A percentile compares a stretch with the other conserved stretches of the same genome.
These are phyloP conservation scores for Zoysia pacifica DNA, from an alignment of 176 grass and related monocot genomes.

Conservation along the genomic window DNA sequence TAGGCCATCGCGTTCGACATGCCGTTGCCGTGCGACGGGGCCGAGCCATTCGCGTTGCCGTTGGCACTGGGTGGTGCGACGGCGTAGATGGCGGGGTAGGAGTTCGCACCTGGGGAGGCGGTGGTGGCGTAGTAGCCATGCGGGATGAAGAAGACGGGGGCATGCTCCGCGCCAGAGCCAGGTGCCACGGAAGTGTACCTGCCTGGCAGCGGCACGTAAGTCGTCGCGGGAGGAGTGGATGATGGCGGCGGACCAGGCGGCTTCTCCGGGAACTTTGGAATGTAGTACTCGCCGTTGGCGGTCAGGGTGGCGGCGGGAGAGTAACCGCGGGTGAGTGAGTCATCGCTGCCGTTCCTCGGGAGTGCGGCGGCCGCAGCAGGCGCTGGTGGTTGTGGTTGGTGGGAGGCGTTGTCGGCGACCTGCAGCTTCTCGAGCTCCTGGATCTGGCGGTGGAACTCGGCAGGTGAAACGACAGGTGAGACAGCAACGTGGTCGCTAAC, in stretches of 20 bases:
- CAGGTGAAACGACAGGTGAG: constrained; percentile 48
- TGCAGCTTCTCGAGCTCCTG: constrained; percentile 72
- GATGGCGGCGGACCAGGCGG: constrained; percentile 6
- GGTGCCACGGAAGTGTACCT: constrained; percentile 59
- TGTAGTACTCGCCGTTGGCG: constrained; percentile 46
- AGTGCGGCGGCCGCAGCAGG: constrained; percentile 5
- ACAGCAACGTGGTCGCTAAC: constrained; percentile 24
- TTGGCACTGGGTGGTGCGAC: constrained; percentile 48
- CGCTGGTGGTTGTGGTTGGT: constrained; percentile 21
- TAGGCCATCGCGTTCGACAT: constrained; percentile 36
- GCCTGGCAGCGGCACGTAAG: constrained; percentile 47
- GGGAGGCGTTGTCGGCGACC: constrained; percentile 48
- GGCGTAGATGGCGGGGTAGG: constrained; percentile 47
- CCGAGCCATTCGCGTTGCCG: constrained; percentile 30
- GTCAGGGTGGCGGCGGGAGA: constrained; percentile 37
- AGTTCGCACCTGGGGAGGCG: constrained; percentile 37
- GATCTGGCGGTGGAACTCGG: constrained; percentile 70
- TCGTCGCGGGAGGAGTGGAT: constrained; percentile 44
- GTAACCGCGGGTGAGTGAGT: constrained; percentile 64
- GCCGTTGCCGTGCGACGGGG: background rate
- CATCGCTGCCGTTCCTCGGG: constrained; percentile 64
- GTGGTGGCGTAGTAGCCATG: constrained; percentile 66
- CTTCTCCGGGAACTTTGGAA: constrained; percentile 70
- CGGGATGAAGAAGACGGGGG: constrained; percentile 51
- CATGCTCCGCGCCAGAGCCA: constrained; percentile 47